Percentiles rank a stretch among this genome's conserved stretches.
phyloP scores from a whole-genome alignment of 177 flowering plant species.

The Vitis hybrid region DNA sequence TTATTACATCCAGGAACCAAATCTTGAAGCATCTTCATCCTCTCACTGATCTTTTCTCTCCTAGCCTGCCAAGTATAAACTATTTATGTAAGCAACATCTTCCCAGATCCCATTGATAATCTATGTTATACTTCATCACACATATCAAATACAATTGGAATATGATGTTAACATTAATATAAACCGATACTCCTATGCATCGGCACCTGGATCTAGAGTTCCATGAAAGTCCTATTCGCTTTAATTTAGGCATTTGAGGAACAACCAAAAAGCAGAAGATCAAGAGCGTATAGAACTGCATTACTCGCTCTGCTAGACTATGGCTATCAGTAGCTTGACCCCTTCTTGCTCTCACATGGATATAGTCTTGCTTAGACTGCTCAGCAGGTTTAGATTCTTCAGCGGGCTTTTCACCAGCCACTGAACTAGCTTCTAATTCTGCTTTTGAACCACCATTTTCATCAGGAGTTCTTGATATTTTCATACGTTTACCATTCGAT shows the following conservation, averaged over 20 bases:
- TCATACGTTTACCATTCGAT: slow-evolving; percentile 47
- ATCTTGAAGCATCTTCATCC: slow-evolving; percentile 96
- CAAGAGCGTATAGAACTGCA: background rate
- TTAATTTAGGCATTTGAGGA: no score
- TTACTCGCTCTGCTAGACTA: slow-evolving; percentile 95
- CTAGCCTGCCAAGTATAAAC: slow-evolving; percentile 63
- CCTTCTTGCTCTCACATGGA: slow-evolving; percentile 96
- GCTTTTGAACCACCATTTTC: slow-evolving; percentile 53
- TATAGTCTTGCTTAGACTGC: slow-evolving; percentile 81
- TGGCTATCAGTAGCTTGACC: slow-evolving; percentile 99
- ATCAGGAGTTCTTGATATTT: slow-evolving; percentile 34
- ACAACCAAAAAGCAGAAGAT: slow-evolving; percentile 3
- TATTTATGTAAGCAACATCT: background rate
- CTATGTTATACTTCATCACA: no score
- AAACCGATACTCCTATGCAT: background rate
- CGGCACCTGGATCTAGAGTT: background rate
- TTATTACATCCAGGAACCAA: slow-evolving; percentile 97
- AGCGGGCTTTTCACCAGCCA: slow-evolving; percentile 35
- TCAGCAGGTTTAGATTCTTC: slow-evolving; percentile 55
- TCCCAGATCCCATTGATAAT: background rate
- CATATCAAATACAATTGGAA: background rate
- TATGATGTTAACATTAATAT: background rate
- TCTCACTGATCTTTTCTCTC: slow-evolving; percentile 96
- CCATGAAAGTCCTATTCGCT: background rate
- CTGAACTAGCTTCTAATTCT: slow-evolving; percentile 62